Evolutionary conservation across 106 monocot species (phyloP), one percentile per base, ranked within the genome.

Genomic region (Apostasia shenzhenica): DNA sequence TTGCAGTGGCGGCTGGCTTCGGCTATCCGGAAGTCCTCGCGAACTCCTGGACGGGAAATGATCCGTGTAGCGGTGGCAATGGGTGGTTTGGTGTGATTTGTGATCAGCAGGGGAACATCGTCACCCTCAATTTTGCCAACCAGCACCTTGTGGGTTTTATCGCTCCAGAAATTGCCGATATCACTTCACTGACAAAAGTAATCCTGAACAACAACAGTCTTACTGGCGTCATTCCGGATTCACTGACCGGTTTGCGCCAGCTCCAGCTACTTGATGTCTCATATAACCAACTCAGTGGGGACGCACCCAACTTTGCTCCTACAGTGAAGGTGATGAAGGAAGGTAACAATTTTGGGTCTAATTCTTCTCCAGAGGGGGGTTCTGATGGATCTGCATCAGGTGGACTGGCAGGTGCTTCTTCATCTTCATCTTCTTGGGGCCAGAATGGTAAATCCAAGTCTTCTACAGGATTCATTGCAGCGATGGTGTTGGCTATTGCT

Each of bases 1-100:
- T 95, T 9, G 69, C 67, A 0, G 82, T 95, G 47, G 95, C 95
- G 0, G 78, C 47, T 0, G 86, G 89, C 5, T 92, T 95, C 39
- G 84, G 78, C 46, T 95, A 95, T 74, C 95, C 92, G 6, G 2
- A 38, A 0, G 14, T 43, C 39, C 73, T 95, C 4, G 86, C 92
- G 0, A 70, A 14, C 13, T 73, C 76, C 0, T 95, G 95, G 95
- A 65, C 65, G 2, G 67, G 67, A 11, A 68, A 68, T n/a, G 67
- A 68, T 54, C 67, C 67, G 41, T 68, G 67, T 41, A 41, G 51
- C 7, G 66, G 66, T 2, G 39, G 49, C 47, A 51, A 48, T 26
- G 50, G 3, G 26, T 68, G 67, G 67, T 41, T 42, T 41, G 67
- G 67, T 40, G 54, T 68, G 13, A 54, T 54, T n/a, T 68, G 67